Conservation (phyloP, 345 rosid genomes). For the Populus davidiana region DNA sequence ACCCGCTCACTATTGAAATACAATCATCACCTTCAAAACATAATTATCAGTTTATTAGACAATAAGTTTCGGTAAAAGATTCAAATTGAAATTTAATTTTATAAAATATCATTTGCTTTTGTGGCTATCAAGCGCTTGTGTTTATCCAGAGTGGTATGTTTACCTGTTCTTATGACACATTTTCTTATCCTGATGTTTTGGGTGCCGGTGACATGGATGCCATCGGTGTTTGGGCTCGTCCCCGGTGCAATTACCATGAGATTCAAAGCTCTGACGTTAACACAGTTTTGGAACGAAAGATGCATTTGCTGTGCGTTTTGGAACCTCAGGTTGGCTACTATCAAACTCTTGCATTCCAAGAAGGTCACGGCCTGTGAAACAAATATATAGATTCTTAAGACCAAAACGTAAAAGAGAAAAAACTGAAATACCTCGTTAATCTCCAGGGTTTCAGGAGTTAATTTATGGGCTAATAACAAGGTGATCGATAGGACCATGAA, state of each 20-base stretch:
- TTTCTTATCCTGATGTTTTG: constrained; percentile 55
- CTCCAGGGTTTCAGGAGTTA: background rate
- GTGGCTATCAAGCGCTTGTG: too few relatives aligned
- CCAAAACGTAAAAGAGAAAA: too few relatives aligned
- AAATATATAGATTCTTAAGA: background rate
- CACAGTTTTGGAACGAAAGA: constrained; percentile 48
- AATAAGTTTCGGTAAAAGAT: too few relatives aligned
- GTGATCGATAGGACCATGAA: background rate
- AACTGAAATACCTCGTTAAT: too few relatives aligned
- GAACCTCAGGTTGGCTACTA: constrained; percentile 55
- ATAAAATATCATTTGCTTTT: too few relatives aligned
- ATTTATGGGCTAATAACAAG: background rate
- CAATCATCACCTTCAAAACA: constrained; percentile 78
- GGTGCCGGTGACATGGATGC: constrained; percentile 70
- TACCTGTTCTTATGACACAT: constrained; percentile 70
- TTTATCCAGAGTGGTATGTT: background rate
- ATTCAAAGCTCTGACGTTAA: constrained; percentile 50
- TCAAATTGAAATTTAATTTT: too few relatives aligned
- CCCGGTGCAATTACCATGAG: constrained; percentile 60
- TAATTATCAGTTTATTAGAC: background rate
- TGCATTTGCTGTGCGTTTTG: constrained; percentile 84
- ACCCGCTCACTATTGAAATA: constrained; percentile 82
- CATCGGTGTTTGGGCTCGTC: constrained; percentile 88
- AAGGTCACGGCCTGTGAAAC: constrained; percentile 70
- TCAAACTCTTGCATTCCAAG: constrained; percentile 50